Conservation (phyloP, 257 asterid genomes). For the Verbena officinalis region DNA sequence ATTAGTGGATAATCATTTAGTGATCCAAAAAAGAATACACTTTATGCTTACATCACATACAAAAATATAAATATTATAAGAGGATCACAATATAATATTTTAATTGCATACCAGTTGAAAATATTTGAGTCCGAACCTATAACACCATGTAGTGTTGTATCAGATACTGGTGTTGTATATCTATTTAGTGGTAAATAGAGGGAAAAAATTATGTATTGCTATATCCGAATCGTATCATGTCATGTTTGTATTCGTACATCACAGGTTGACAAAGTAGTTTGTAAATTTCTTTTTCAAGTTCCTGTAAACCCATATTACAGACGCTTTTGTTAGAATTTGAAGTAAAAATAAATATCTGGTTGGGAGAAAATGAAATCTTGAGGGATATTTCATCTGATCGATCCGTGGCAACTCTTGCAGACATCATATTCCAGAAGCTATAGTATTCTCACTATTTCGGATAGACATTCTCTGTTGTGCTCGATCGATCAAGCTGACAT, state of each 20-base stretch:
- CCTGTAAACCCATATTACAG: no score
- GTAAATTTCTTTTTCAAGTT: no score
- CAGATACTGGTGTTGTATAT: no score
- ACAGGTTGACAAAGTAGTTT: no score
- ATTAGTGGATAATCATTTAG: slow-evolving; percentile 36
- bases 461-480: background rate
- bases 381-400: background rate
- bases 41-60: slow-evolving; percentile 40
- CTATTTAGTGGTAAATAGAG: no score
- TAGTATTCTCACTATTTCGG: background rate
- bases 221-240: no score
- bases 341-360: no score
- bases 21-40: background rate
- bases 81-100: slow-evolving; percentile 32
- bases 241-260: no score
- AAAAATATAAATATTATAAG: slow-evolving; percentile 26
- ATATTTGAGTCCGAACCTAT: no score
- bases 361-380: background rate
- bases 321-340: no score
- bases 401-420: background rate
- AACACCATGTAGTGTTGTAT: no score
- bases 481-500: background rate
- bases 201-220: no score
- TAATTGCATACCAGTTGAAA: slow-evolving; percentile 22
- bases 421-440: background rate